A percentile compares a stretch with the other conserved stretches of the same genome.
phyloP scores from a whole-genome alignment of 1,284 basidiomycete genomes.

The Fistulina hepatica region DNA sequence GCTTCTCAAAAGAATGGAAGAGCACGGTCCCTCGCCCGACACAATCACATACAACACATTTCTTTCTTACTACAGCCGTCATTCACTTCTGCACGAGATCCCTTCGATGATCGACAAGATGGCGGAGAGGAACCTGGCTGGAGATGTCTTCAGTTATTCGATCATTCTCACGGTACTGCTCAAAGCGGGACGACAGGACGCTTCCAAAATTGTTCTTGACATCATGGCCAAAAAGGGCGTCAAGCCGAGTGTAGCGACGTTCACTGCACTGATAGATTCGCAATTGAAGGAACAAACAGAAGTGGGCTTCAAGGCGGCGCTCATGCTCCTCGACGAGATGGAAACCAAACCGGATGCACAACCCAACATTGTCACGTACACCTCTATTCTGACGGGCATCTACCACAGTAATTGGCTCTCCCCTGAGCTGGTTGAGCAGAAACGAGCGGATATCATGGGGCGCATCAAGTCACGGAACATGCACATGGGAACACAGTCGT shows the following conservation, averaged over 20 bases:
- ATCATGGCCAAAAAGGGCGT: constrained; percentile 70
- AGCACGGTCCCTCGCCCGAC: constrained; percentile 51
- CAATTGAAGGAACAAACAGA: constrained; percentile 48
- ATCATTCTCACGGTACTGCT: constrained; percentile 68
- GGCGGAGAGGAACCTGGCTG: constrained; percentile 38
- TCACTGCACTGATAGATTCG: constrained; percentile 64
- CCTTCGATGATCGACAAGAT: constrained; percentile 46
- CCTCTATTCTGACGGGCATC: constrained; percentile 50
- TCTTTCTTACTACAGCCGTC: constrained; percentile 51
- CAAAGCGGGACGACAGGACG: constrained; percentile 54
- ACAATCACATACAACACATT: constrained; percentile 72
- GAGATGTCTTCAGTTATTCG: constrained; percentile 75
- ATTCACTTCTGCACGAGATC: constrained; percentile 48
- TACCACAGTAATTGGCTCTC: constrained; percentile 42
- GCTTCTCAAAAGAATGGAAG: constrained; percentile 38
- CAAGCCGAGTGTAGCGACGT: constrained; percentile 59
- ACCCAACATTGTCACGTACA: constrained; percentile 70
- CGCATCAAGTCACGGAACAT: constrained; percentile 50
- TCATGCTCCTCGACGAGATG: constrained; percentile 63
- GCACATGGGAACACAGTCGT: constrained; percentile 49
- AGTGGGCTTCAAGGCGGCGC: constrained; percentile 45
- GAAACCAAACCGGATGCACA: constrained; percentile 41
- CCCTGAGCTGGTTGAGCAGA: constrained; percentile 30
- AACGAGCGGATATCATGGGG: constrained; percentile 38
- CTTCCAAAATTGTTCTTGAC: constrained; percentile 47